Conservation (phyloP, 805 yeast species). For the Yamadazyma ubonensis region DNA sequence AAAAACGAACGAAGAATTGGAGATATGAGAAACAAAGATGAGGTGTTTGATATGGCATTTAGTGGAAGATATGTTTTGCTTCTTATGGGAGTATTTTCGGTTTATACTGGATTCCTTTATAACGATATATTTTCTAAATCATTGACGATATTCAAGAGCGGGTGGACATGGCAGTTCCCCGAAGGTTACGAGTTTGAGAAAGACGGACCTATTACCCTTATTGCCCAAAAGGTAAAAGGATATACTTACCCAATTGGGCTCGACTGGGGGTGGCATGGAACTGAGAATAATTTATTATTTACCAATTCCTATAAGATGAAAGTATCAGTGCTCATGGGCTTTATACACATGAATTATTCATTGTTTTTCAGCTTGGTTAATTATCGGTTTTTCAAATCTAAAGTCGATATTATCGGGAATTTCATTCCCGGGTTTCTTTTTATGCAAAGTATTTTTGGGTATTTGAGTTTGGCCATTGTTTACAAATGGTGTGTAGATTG, state of each 20-base stretch:
- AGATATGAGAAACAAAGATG: slow-evolving; percentile 59
- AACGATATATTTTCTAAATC: slow-evolving; percentile 72
- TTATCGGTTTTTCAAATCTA: slow-evolving; percentile 53
- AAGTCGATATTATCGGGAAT: slow-evolving; percentile 67
- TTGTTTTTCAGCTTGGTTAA: slow-evolving; percentile 67
- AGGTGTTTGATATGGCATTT: slow-evolving; percentile 75
- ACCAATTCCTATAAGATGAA: slow-evolving; percentile 78
- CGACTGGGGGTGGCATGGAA: slow-evolving; percentile 79
- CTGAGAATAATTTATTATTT: slow-evolving; percentile 68
- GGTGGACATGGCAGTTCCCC: slow-evolving; percentile 67
- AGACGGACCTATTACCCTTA: slow-evolving; percentile 36
- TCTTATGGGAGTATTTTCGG: slow-evolving; percentile 70
- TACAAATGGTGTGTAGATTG: slow-evolving; percentile 77
- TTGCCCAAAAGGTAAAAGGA: slow-evolving; percentile 41
- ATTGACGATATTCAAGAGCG: slow-evolving; percentile 63
- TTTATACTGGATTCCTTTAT: slow-evolving; percentile 72
- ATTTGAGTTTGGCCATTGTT: slow-evolving; percentile 60
- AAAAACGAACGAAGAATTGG: slow-evolving; percentile 53
- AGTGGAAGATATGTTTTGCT: slow-evolving; percentile 67
- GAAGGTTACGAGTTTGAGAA: slow-evolving; percentile 39
- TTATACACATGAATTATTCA: slow-evolving; percentile 71
- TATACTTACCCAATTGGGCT: slow-evolving; percentile 63
- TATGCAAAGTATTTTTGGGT: slow-evolving; percentile 77
- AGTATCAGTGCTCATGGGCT: slow-evolving; percentile 72
- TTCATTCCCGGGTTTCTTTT: slow-evolving; percentile 71